A percentile compares a stretch with the other conserved stretches of the same genome.
Evolutionary conservation across 208 protist species (phyloP).

Genomic region (Trypanosoma brucei): DNA sequence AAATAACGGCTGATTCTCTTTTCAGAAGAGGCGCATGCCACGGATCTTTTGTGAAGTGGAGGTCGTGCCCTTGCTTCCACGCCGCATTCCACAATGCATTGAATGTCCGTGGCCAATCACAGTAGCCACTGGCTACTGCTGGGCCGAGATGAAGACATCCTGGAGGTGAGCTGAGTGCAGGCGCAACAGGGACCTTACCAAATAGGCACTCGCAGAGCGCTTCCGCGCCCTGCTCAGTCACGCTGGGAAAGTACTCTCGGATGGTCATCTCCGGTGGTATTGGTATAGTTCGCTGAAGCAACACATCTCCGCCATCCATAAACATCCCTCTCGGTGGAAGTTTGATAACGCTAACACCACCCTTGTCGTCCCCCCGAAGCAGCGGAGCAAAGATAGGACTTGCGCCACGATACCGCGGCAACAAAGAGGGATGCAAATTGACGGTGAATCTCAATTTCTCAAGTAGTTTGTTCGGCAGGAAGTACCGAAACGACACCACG

Average conservation of each 20-base stretch:
- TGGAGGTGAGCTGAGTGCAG: not conserved
- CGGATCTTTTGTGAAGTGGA: conserved; percentile 66
- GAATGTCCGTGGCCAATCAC: conserved; percentile 78
- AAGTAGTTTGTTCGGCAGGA: conserved; percentile 59
- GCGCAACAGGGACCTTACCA: conserved; percentile 13
- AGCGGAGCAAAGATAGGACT: conserved; percentile 87
- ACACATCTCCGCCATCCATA: conserved; percentile 80
- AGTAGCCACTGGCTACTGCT: not conserved
- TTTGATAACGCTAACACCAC: conserved; percentile 78
- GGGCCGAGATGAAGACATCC: not conserved
- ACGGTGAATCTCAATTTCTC: conserved; percentile 61
- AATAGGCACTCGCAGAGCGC: conserved; percentile 77
- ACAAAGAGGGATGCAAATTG: conserved; percentile 87
- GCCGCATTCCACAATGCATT: conserved; percentile 49
- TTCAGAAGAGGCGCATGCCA: conserved; percentile 74
- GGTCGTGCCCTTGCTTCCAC: conserved; percentile 40
- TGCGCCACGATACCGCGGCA: conserved; percentile 83
- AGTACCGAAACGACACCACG: conserved; percentile 88
- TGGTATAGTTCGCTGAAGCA: conserved; percentile 69
- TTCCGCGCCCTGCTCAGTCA: conserved; percentile 61
- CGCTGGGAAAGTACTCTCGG: conserved; percentile 76
- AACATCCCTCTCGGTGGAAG: conserved; percentile 36
- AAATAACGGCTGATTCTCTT: conserved; percentile 52
- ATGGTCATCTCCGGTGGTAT: conserved; percentile 68
- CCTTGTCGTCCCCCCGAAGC: conserved; percentile 54